phyloP scores from a whole-genome alignment of 2,329 filamentous ascomycete species.

The Trichoderma atroviride region DNA sequence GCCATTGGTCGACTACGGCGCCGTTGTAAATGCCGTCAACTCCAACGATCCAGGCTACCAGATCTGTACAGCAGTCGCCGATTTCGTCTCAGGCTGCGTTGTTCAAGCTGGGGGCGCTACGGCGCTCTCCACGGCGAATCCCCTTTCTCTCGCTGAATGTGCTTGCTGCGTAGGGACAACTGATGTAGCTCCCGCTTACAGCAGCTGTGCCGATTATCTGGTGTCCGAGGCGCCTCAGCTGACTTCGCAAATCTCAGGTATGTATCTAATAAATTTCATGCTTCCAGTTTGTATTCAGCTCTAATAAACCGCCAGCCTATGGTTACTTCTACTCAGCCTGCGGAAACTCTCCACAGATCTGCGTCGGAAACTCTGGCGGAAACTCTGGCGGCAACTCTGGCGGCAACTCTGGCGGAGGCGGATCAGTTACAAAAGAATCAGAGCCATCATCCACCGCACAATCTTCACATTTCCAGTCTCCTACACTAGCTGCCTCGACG shows the following conservation, averaged over 20 bases:
- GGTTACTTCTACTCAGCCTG: constrained; percentile 35
- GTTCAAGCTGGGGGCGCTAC: constrained; percentile 32
- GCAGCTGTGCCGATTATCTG: constrained; percentile 37
- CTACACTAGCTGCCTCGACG: background rate
- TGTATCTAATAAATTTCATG: constrained; percentile 20
- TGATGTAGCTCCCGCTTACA: constrained; percentile 35
- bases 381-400: background rate
- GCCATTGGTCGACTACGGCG: constrained; percentile 30
- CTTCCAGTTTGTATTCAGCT: background rate
- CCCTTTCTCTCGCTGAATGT: constrained; percentile 33
- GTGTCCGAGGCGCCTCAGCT: constrained; percentile 31
- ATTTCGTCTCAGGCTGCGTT: constrained; percentile 33
- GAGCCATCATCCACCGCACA: background rate
- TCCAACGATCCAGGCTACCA: constrained; percentile 33
- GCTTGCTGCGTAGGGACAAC: constrained; percentile 35
- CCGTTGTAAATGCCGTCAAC: constrained; percentile 35
- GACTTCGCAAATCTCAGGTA: constrained; percentile 33
- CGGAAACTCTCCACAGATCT: constrained; percentile 10
- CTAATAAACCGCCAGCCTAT: constrained; percentile 32
- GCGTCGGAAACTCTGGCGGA: background rate
- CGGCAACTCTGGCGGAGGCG: background rate
- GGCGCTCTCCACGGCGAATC: constrained; percentile 33
- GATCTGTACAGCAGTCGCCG: constrained; percentile 32
- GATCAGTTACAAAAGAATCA: background rate
- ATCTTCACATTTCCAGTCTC: background rate